Evolutionary conservation across 805 yeast species (phyloP).

Genomic region (Candida namnaoensis): DNA sequence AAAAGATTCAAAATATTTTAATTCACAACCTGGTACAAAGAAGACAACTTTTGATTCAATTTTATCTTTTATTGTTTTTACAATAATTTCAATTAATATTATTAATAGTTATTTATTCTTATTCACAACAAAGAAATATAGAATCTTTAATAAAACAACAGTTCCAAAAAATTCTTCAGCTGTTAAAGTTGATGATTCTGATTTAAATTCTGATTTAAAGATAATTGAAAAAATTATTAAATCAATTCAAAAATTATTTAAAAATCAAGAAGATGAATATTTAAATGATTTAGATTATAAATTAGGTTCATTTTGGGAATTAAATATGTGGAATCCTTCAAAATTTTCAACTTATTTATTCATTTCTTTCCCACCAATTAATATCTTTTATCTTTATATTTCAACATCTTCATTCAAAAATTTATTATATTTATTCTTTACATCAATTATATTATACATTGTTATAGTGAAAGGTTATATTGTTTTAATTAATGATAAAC

Average conservation of each 20-base stretch:
- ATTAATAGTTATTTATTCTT: slow-evolving; percentile 12
- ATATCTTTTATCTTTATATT: slow-evolving; percentile 31
- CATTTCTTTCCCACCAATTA: slow-evolving; percentile 52
- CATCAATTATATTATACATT: slow-evolving; percentile 29
- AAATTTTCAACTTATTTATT: slow-evolving; percentile 43
- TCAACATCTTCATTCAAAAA: slow-evolving; percentile 28
- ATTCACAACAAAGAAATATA: slow-evolving; percentile 15
- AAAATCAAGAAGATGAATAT: neutral
- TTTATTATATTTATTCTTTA: slow-evolving; percentile 23
- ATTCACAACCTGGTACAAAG: neutral
- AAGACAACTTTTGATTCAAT: neutral
- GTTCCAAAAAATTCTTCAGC: slow-evolving; percentile 8
- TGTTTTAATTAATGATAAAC: slow-evolving; percentile 46
- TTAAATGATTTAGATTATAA: slow-evolving; percentile 8
- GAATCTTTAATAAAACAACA: slow-evolving; percentile 15
- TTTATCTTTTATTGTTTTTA: slow-evolving; percentile 1
- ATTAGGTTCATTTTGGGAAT: slow-evolving; percentile 39
- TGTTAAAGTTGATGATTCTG: slow-evolving; percentile 6
- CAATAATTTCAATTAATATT: slow-evolving; percentile 11
- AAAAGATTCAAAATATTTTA: slow-evolving; percentile 13
- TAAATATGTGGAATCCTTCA: slow-evolving; percentile 63
- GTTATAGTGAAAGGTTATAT: slow-evolving; percentile 36
- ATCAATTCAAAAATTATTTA: neutral
- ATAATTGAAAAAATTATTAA: no score
- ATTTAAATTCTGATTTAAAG: no score